Conservation (phyloP, 352 stramenopile species). For the Pythium plurisporium region DNA sequence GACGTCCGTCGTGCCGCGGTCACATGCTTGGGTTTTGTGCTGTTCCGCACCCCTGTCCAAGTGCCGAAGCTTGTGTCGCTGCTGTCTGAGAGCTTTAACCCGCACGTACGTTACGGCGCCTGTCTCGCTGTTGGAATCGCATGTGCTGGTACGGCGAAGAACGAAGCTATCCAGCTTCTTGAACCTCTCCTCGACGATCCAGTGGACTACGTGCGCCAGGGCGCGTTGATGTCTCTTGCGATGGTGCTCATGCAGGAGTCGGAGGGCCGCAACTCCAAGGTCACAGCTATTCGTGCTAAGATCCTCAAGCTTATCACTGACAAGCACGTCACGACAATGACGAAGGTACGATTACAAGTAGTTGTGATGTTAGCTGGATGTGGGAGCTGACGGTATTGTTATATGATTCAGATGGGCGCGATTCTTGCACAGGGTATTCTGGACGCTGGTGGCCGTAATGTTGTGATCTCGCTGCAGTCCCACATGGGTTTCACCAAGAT, state of each 20-base stretch:
- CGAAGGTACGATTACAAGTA: conserved; percentile 65
- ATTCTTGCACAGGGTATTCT: conserved; percentile 97
- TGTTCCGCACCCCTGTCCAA: conserved; percentile 97
- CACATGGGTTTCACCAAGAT: conserved; percentile 98
- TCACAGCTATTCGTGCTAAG: conserved; percentile 81
- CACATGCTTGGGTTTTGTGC: conserved; percentile 96
- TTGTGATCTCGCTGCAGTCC: conserved; percentile 94
- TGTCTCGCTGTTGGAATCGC: conserved; percentile 99
- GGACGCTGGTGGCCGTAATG: conserved; percentile 97
- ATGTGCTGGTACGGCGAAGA: conserved; percentile 95
- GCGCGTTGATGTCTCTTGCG: conserved; percentile 93
- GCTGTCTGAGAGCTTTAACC: conserved; percentile 99
- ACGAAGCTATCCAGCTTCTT: conserved; percentile 95
- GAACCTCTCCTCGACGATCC: conserved; percentile 98
- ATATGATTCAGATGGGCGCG: conserved; percentile 88
- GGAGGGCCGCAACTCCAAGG: conserved; percentile 80
- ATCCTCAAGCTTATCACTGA: conserved; percentile 91
- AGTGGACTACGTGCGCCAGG: conserved; percentile 98
- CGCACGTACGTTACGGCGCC: conserved; percentile 98
- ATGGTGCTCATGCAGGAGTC: conserved; percentile 99
- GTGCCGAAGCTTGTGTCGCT: conserved; percentile 90
- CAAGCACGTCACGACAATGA: conserved; percentile 98
- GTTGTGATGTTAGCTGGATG: neutral
- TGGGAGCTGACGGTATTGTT: neutral
- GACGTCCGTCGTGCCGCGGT: conserved; percentile 98